These are phyloP conservation scores for Tetrahymena malaccensis DNA, from an alignment of 73 alveolate species.

Conservation along the genomic window DNA sequence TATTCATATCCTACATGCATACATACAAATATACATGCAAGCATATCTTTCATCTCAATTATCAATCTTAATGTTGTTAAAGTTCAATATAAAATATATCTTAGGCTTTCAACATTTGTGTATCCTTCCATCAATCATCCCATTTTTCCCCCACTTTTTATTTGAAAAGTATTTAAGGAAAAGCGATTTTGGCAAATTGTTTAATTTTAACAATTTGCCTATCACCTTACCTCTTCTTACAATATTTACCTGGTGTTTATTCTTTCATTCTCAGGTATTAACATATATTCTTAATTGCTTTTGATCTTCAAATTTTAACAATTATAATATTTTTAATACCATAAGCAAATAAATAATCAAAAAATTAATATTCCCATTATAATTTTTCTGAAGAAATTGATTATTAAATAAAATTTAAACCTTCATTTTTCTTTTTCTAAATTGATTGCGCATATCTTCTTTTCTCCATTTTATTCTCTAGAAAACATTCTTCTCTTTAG, in stretches of 20 bases:
- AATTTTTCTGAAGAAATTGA: background rate
- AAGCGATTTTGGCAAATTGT: too few species aligned
- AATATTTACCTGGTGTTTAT: background rate
- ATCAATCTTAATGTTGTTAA: too few species aligned
- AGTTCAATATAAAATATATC: too few species aligned
- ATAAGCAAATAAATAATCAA: background rate
- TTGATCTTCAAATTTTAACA: background rate
- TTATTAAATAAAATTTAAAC: background rate
- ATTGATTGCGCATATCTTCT: too few species aligned
- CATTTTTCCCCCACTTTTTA: too few species aligned
- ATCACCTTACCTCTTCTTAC: too few species aligned
- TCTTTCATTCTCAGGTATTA: background rate
- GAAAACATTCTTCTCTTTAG: background rate
- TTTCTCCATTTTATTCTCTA: background rate
- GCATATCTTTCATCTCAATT: background rate
- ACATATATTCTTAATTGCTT: background rate
- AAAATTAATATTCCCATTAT: background rate
- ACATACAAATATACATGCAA: too few species aligned
- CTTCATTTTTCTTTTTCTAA: background rate
- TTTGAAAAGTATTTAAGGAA: too few species aligned
- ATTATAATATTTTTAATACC: background rate
- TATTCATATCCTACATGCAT: too few species aligned
- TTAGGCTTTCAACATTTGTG: too few species aligned
- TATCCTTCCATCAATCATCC: too few species aligned
- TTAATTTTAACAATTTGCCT: too few species aligned